phyloP scores from a whole-genome alignment of 2,329 filamentous ascomycete species.

The Colletotrichum tabaci region DNA sequence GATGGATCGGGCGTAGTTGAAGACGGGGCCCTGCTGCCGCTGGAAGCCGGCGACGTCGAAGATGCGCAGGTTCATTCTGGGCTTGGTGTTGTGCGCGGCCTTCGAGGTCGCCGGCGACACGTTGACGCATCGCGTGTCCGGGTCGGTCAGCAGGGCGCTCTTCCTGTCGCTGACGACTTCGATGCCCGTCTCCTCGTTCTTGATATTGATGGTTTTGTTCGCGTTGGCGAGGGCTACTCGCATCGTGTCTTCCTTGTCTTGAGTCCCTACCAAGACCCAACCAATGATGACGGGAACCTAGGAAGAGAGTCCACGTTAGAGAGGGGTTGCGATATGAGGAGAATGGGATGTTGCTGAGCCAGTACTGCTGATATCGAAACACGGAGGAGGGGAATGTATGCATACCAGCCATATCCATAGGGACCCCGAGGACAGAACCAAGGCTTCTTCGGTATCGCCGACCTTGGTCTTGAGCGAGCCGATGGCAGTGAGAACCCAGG shows the following conservation, averaged over 20 bases:
- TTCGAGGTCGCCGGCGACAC: neutral
- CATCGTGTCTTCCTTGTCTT: slow-evolving; percentile 38
- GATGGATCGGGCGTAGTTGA: slow-evolving; percentile 44
- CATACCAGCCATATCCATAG: slow-evolving; percentile 45
- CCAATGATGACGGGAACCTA: slow-evolving; percentile 43
- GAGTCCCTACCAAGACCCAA: slow-evolving; percentile 42
- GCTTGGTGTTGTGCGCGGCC: neutral
- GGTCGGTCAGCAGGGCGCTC: neutral
- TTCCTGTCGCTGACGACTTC: neutral
- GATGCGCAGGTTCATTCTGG: neutral
- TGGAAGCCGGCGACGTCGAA: slow-evolving; percentile 42
- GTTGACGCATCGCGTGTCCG: neutral
- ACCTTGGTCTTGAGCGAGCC: slow-evolving; percentile 39
- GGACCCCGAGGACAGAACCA: slow-evolving; percentile 41
- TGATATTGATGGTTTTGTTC: neutral
- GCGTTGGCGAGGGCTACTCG: slow-evolving; percentile 34
- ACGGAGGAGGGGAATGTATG: neutral
- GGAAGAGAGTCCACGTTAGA: neutral
- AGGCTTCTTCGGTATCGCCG: slow-evolving; percentile 39
- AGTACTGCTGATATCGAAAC: too few relatives aligned
- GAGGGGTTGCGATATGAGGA: too few relatives aligned
- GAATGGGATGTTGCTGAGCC: too few relatives aligned
- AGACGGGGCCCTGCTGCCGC: slow-evolving; percentile 43
- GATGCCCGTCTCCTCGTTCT: neutral
- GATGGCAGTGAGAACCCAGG: slow-evolving; percentile 42